These are phyloP conservation scores for Mucor indicus DNA, from an alignment of 371 early-diverging fungal genomes.

Conservation along the genomic window DNA sequence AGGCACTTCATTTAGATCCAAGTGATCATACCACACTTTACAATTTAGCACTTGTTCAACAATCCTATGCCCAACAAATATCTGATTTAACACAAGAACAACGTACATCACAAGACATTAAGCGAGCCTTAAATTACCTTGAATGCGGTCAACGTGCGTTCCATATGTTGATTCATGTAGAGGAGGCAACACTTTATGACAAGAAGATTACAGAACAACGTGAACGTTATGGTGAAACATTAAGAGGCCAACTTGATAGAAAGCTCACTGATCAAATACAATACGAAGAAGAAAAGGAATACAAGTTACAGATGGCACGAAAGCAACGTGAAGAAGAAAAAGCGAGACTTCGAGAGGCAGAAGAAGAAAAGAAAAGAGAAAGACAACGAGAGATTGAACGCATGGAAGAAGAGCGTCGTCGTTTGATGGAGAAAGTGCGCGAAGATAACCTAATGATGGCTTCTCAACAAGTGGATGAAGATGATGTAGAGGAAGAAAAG, in stretches of 20 bases:
- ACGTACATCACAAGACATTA: slow-evolving; percentile 55
- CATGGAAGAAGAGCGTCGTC: slow-evolving; percentile 28
- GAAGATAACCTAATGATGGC: slow-evolving; percentile 31
- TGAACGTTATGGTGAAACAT: slow-evolving; percentile 62
- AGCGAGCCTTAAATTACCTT: slow-evolving; percentile 55
- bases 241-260: slow-evolving; percentile 54
- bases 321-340: slow-evolving; percentile 43
- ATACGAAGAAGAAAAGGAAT: slow-evolving; percentile 49
- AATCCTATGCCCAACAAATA: slow-evolving; percentile 78
- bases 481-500: slow-evolving; percentile 26
- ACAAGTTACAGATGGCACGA: slow-evolving; percentile 44
- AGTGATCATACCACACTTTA: slow-evolving; percentile 66
- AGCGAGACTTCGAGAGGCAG: slow-evolving; percentile 16
- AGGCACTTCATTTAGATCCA: slow-evolving; percentile 53
- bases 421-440: slow-evolving; percentile 24
- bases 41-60: slow-evolving; percentile 82
- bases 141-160: slow-evolving; percentile 57
- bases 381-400: slow-evolving; percentile 17
- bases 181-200: slow-evolving; percentile 60
- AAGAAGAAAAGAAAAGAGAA: slow-evolving; percentile 21
- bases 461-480: slow-evolving; percentile 17
- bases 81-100: slow-evolving; percentile 65
- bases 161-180: slow-evolving; percentile 48
- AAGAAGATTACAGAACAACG: slow-evolving; percentile 64
- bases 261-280: slow-evolving; percentile 59